Base-by-base conservation (phyloP, 345 rosid species). In the Microthlaspi erraticum region DNA sequence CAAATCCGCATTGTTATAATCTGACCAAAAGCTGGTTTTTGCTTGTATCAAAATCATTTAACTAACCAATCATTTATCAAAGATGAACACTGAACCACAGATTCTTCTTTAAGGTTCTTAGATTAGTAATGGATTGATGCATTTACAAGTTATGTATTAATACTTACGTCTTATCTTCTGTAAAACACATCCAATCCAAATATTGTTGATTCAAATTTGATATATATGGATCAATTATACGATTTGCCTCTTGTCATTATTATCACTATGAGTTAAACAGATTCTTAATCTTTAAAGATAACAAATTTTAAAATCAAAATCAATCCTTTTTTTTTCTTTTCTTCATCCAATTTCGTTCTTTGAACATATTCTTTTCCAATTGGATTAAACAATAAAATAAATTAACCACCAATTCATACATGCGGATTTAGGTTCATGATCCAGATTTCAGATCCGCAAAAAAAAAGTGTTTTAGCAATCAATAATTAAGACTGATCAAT, bases 1-100 rank as follows among this genome's bases (percentile, higher is more conserved):
- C 42, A 36, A 43, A 49, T 45, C 10, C 36, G 18, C 46, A 14
- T 54, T 31, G 52, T 64, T 66, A 75, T 29, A 48, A 43, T 14
- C 70, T 12, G 50, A 52, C 4, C 4, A 44, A 38, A 60, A 19
- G n/a, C 42, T 50, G 2, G 13, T n/a, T 13, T 68, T 26, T 2
- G 31, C 3, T 23, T 52, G 61, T 37, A 16, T 41, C 7, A 50
- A 12, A 51, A 14, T 31, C 44, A 51, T 20, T 26, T 43, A n/a
- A 32, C 45, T 23, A 34, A 51, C 26, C 63, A 20, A 14, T 37
- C 23, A n/a, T 63, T 56, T 13, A n/a, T 46, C 43, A 33, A 50
- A 26, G 20, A 64, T 49, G 26, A 36, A 37, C 14, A 66, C 17
- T 29, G 17, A 51, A 65, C 17, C 16, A 26, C 60, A 66, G 6